These are phyloP conservation scores for Phytopythium kandeliae DNA, from an alignment of 352 stramenopile genomes.

Conservation along the genomic window DNA sequence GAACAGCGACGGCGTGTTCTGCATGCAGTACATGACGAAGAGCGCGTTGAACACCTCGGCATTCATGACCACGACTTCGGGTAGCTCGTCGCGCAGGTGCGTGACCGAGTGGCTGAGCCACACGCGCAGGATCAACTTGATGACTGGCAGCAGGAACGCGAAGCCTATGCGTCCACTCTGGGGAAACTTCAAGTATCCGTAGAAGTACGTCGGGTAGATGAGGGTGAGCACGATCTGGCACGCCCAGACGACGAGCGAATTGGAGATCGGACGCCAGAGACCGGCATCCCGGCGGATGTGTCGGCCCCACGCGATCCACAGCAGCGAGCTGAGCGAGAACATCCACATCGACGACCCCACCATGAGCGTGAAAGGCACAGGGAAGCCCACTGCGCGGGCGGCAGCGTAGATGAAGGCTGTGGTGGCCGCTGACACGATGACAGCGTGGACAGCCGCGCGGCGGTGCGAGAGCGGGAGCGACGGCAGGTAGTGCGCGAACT, in stretches of 20 bases:
- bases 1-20: conserved; percentile 12
- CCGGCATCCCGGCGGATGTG: conserved; percentile 7
- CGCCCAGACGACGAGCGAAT: conserved; percentile 12
- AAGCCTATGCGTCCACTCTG: conserved; percentile 6
- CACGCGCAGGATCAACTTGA: conserved; percentile 30
- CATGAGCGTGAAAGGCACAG: conserved; percentile 17
- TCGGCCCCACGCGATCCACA: conserved; percentile 10
- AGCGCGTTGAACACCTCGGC: conserved; percentile 36
- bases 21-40: conserved; percentile 26
- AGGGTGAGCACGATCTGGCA: conserved; percentile 11
- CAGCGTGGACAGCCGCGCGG: conserved; percentile 4
- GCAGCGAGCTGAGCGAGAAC: conserved; percentile 5
- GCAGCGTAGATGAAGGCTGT: conserved; percentile 6
- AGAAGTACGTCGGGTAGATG: conserved; percentile 16
- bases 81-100: conserved; percentile 17
- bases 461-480: conserved; percentile 7
- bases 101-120: conserved; percentile 10
- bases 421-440: conserved; percentile 4
- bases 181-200: conserved; percentile 10
- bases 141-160: conserved; percentile 17
- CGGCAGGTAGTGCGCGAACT: conserved; percentile 14
- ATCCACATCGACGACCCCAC: conserved; percentile 8
- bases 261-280: conserved; percentile 4
- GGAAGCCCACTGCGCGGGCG: conserved; percentile 5
- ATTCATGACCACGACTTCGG: conserved; percentile 19